Evolutionary conservation across 2,329 filamentous ascomycete genomes (phyloP), one percentile per base, ranked within the genome.

Genomic region (Claviceps sp.): DNA sequence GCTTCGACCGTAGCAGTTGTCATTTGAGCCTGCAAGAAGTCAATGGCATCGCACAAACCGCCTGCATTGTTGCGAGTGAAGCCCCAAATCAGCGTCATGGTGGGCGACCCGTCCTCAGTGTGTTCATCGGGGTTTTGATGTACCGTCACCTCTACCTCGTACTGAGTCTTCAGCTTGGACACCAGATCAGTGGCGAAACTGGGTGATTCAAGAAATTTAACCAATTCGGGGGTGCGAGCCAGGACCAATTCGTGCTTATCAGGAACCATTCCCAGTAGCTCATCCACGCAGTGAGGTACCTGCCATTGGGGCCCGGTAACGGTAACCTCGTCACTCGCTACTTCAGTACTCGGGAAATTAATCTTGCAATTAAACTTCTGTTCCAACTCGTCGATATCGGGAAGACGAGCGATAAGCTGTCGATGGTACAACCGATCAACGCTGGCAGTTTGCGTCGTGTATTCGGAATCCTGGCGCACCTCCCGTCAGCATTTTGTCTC

Each of bases 341-440:
- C 87, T 68, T 98, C 93, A 10, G 93, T 97, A 70, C 90, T 95
- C 7, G 93, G 93, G 65, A 98, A 98, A 60, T 89, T 87, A 64
- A 98, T 94, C 74, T 97, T 97, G 82, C 93, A 98, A 68, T 97
- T 97, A 85, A 90, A 97, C 71, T 95, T 96, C 76, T 95, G 94
- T 73, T 98, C 93, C 50, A 98, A 77, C 60, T 93, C 88, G 59
- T 97, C 91, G 53, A 98, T 89, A 63, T 96, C 88, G 45, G 80
- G 75, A 57, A 97, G 84, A 54, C 90, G 88, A 54, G 87, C 80
- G 65, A 98, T 85, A 55, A 98, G 81, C 70, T 95, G 89, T 58
- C 93, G 87, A 64, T 98, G 93, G 66, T 96, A 96, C 53, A 98
- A 76, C 50, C 93, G 87, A 65, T 97, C 91, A 62, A 97, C 89